Evolutionary conservation across 2,329 filamentous ascomycete genomes (phyloP).

Genomic region (Alternaria triticina): DNA sequence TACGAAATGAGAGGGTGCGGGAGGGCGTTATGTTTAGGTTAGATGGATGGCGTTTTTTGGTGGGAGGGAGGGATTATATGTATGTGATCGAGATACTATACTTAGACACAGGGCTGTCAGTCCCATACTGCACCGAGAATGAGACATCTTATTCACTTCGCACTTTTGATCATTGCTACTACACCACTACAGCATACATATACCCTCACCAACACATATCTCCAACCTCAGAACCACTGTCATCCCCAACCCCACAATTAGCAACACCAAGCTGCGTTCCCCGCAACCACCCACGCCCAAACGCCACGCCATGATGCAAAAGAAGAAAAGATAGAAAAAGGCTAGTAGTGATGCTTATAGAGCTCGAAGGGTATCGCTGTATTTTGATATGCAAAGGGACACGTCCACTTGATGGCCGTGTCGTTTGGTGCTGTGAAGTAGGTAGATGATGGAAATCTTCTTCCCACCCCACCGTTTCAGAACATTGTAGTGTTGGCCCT

Average conservation of each 20-base stretch:
- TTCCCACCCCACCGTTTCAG: not conserved
- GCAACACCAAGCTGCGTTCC: not conserved
- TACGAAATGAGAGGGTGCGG: slow-evolving; percentile 30
- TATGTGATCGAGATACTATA: not conserved
- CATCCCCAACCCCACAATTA: not conserved
- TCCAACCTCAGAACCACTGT: not conserved
- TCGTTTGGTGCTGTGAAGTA: not conserved
- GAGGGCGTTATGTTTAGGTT: not conserved
- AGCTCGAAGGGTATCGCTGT: slow-evolving; percentile 9
- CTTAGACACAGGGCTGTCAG: not conserved
- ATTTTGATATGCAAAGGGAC: slow-evolving; percentile 3
- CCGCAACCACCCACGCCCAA: not conserved
- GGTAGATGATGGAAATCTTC: not conserved
- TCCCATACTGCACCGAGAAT: not conserved
- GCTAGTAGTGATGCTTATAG: slow-evolving; percentile 9
- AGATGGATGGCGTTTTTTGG: not conserved
- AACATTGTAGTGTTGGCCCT: too few relatives aligned
- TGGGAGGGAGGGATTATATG: not conserved
- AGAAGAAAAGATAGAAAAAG: slow-evolving; percentile 6
- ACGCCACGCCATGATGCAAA: slow-evolving; percentile 31
- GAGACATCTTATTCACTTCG: not conserved
- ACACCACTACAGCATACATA: not conserved
- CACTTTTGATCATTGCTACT: not conserved
- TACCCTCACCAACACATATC: not conserved
- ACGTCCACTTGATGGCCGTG: too few relatives aligned